Conservation (phyloP, 208 protist species). For the Leptomonas pyrrhocoris region DNA sequence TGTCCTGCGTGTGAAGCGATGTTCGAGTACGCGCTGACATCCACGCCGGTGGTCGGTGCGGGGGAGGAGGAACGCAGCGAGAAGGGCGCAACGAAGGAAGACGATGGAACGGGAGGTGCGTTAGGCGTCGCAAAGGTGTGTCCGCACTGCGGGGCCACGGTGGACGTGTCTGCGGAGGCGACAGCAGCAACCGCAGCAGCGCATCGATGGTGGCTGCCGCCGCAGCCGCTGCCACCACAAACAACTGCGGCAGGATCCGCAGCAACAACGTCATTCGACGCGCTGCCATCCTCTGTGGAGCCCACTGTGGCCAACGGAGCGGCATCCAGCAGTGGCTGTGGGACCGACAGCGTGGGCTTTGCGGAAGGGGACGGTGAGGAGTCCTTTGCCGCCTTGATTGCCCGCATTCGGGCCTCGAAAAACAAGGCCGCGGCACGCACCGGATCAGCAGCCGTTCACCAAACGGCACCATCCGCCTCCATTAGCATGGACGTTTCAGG, state of each 20-base stretch:
- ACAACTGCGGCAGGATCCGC: background rate
- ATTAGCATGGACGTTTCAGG: background rate
- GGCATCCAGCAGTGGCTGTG: slow-evolving; percentile 1
- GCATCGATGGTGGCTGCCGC: background rate
- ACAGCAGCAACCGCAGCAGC: background rate
- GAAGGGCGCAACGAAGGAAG: no score
- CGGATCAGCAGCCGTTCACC: background rate
- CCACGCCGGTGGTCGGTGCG: background rate
- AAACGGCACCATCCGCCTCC: background rate
- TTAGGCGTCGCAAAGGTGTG: background rate
- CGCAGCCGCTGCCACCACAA: background rate
- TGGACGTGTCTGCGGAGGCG: background rate
- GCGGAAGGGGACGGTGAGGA: slow-evolving; percentile 25
- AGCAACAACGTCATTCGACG: background rate
- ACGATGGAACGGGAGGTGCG: background rate
- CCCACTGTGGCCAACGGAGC: no score
- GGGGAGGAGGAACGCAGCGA: background rate
- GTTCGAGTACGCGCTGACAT: background rate
- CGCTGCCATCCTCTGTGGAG: no score
- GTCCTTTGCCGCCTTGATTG: slow-evolving; percentile 27
- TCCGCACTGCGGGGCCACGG: slow-evolving; percentile 18
- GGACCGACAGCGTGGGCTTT: slow-evolving; percentile 43
- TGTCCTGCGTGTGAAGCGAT: slow-evolving; percentile 21
- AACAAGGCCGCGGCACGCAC: background rate
- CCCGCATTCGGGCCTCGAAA: slow-evolving; percentile 28